Evolutionary conservation across 192 early-diverging fungal genomes (phyloP).

Genomic region (Coemansia asiatica): DNA sequence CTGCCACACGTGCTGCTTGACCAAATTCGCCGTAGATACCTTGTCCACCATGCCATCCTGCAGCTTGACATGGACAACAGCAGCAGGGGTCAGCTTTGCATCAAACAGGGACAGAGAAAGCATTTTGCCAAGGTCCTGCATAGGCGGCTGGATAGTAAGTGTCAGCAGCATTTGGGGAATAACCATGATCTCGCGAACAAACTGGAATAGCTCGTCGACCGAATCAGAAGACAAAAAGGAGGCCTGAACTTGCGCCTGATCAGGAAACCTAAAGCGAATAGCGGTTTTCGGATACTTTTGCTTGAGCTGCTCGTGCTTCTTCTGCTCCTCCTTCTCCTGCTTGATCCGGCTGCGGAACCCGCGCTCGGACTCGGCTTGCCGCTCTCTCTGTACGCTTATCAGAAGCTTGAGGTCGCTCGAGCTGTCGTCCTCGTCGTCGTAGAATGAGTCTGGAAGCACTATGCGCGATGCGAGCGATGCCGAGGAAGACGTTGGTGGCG

Average conservation of each 20-base stretch:
- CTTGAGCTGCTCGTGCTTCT: slow-evolving; percentile 28
- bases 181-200: slow-evolving; percentile 16
- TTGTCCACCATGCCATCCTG: slow-evolving; percentile 3
- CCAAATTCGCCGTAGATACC: slow-evolving; percentile 8
- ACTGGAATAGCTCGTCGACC: slow-evolving; percentile 33
- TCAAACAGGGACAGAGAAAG: slow-evolving; percentile 16
- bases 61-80: slow-evolving; percentile 45
- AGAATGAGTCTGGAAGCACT: slow-evolving; percentile 86
- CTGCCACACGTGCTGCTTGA: slow-evolving; percentile 16
- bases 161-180: slow-evolving; percentile 12
- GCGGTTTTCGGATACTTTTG: slow-evolving; percentile 50
- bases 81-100: slow-evolving; percentile 41
- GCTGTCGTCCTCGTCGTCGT: slow-evolving; percentile 72
- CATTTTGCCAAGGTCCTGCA: slow-evolving; percentile 17
- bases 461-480: slow-evolving; percentile 44
- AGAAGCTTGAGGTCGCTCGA: slow-evolving; percentile 69
- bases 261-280: slow-evolving; percentile 84
- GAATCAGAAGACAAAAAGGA: slow-evolving; percentile 68
- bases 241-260: slow-evolving; percentile 71
- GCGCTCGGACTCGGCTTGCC: slow-evolving; percentile 61
- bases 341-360: slow-evolving; percentile 77
- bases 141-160: slow-evolving; percentile 39
- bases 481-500: slow-evolving; percentile 48
- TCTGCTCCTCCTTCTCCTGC: slow-evolving; percentile 70
- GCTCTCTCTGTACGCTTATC: slow-evolving; percentile 58